A percentile compares a stretch with the other conserved stretches of the same genome.
Evolutionary conservation across 108 stramenopile genomes (phyloP).

Genomic region (Fragilariopsis cylindrus): DNA sequence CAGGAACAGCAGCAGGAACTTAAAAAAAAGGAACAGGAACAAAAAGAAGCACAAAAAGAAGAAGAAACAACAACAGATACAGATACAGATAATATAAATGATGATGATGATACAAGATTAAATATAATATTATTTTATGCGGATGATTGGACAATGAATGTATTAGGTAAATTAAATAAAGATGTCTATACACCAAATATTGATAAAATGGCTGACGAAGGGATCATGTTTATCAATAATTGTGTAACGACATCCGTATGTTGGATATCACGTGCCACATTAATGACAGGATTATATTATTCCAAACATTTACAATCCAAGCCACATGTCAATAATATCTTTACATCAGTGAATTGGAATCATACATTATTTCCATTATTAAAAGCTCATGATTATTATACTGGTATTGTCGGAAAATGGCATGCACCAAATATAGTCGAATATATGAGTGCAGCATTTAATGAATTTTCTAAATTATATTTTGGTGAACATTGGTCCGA

Average conservation of each 20-base stretch:
- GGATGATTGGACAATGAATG: constrained; percentile 58
- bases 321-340: constrained; percentile 18
- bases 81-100: too few relatives aligned
- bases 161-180: constrained; percentile 39
- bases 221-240: constrained; percentile 75
- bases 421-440: constrained; percentile 24
- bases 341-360: constrained; percentile 46
- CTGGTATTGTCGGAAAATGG: constrained; percentile 79
- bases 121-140: constrained; percentile 63
- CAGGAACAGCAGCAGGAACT: too few relatives aligned
- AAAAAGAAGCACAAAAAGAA: too few relatives aligned
- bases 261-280: constrained; percentile 74
- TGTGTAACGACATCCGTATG: constrained; percentile 85
- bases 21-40: too few relatives aligned
- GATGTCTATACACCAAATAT: constrained; percentile 60
- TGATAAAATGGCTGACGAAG: constrained; percentile 69
- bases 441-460: constrained; percentile 34
- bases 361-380: constrained; percentile 67
- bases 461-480: constrained; percentile 27
- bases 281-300: constrained; percentile 68
- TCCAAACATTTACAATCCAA: constrained; percentile 45
- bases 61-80: too few relatives aligned
- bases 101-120: neutral
- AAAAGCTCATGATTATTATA: constrained; percentile 62
- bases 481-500: constrained; percentile 49